phyloP scores from a whole-genome alignment of 169 alveolate species.

The Plasmodium gonderi region DNA sequence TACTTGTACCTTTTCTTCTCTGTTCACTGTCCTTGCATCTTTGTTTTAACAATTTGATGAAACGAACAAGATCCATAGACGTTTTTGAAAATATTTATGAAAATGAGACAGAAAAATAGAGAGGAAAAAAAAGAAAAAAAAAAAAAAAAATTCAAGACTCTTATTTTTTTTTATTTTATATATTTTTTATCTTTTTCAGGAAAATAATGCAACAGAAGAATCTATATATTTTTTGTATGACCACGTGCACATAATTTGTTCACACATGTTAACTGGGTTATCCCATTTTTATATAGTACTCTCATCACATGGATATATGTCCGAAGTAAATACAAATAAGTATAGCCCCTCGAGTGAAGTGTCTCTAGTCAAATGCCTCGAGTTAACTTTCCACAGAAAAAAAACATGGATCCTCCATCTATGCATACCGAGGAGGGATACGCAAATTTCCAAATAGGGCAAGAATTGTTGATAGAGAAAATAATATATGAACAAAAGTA shows the following conservation, averaged over 20 bases:
- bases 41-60: too few species aligned
- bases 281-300: not conserved
- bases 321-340: not conserved
- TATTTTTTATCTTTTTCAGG: too few species aligned
- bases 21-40: too few species aligned
- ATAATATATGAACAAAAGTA: constrained; percentile 53
- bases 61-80: too few species aligned
- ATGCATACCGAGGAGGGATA: constrained; percentile 3
- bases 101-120: too few species aligned
- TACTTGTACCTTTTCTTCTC: too few species aligned
- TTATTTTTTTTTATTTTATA: too few species aligned
- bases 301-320: not conserved
- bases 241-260: not conserved
- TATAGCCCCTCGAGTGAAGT: not conserved
- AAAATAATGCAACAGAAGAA: not conserved
- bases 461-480: constrained; percentile 53
- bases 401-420: not conserved
- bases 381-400: not conserved
- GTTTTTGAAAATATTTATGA: too few species aligned
- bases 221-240: not conserved
- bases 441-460: constrained; percentile 42
- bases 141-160: not conserved
- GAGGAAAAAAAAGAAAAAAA: not conserved
- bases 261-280: not conserved
- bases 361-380: not conserved